Base-by-base conservation (phyloP, 306 rosid species). In the Fagus crenata region DNA sequence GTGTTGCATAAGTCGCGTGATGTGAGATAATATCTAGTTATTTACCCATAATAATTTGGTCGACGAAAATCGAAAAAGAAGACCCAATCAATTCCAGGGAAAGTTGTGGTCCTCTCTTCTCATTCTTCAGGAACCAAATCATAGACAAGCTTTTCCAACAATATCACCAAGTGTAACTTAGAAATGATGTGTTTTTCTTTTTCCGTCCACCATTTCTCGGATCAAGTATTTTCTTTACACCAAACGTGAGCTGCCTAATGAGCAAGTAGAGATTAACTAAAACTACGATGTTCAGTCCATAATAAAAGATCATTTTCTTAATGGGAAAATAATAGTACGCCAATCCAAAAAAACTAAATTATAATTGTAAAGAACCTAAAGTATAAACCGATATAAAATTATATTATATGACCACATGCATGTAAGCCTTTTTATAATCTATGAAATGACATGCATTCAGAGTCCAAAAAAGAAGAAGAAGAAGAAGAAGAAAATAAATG, bases 361-460 rank as follows among this genome's bases (percentile, higher is more conserved):
- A 60, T 43, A 42, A 28, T 49, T 4, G 46, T 3, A 35, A 5
- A 14, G 28, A 53, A 2, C n/a, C 17, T 35, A 53, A 53, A 14
- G 22, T 36, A 54, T 4, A 33, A 56, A 14, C 46, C 32, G 22
- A 72, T 7, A 9, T 61, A 18, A 17, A 63, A n/a, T n/a, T 46
- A 71, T 31, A 41, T 2, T 9, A 40, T 32, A 75, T 33, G 67
- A 55, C 55, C 81, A 75, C 81, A 80, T 85, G 85, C 85, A 75
- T 80, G 85, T 41, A 83, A 69, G 78, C 72, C 73, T 15, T 8
- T 37, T 8, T 32, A 36, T 5, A 22, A 2, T 41, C 18, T 55
- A 43, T 67, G 14, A 49, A 46, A 17, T 43, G 49, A 69, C 36
- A 28, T 14, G 46, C 31, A 49, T 69, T 22, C 28, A 22, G 28